Conservation (phyloP, 331 rosid species). For the Cydonia oblonga region DNA sequence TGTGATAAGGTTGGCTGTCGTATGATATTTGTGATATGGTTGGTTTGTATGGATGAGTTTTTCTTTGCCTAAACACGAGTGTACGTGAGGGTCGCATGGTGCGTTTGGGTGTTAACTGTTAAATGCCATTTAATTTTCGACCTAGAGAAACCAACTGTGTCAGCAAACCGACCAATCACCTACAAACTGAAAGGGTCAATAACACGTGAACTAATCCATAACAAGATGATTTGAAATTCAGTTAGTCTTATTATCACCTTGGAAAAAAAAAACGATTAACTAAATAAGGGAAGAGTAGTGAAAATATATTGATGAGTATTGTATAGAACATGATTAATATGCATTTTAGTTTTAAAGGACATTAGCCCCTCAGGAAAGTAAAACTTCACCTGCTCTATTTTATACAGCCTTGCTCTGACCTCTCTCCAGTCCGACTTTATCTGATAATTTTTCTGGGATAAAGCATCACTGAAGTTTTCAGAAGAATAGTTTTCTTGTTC, state of each 20-base stretch:
- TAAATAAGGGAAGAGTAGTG: background rate
- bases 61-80: background rate
- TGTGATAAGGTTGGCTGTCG: background rate
- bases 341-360: background rate
- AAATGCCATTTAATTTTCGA: background rate
- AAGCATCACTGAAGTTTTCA: constrained; percentile 35
- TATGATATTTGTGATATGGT: background rate
- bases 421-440: constrained; percentile 68
- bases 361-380: constrained; percentile 10
- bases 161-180: background rate
- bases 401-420: constrained; percentile 75
- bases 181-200: background rate
- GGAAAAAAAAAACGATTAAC: background rate
- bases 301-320: background rate
- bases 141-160: background rate
- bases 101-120: background rate
- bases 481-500: constrained; percentile 40
- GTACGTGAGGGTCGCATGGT: background rate
- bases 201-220: background rate
- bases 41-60: background rate
- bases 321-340: background rate
- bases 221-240: background rate
- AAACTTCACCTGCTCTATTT: constrained; percentile 60
- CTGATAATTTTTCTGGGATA: constrained; percentile 36
- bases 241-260: background rate